Base-by-base conservation (phyloP, 2,329 filamentous ascomycete species). In the Penicillium sp. region DNA sequence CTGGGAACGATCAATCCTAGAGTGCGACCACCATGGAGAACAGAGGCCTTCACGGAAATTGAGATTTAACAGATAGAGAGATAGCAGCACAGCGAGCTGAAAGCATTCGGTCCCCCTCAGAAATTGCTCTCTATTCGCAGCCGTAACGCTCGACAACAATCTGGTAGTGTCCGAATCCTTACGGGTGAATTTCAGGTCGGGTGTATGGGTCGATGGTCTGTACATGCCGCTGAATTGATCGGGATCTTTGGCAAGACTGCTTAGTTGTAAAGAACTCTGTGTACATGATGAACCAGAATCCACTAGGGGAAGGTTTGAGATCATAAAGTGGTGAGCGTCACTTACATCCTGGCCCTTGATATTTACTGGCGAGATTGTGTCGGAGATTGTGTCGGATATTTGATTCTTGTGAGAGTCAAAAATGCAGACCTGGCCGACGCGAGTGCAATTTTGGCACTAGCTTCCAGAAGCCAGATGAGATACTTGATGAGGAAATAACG, bases 1-100 rank as follows among this genome's bases (percentile, higher is more conserved):
- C 47, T 71, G 21, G 68, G 70, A 48, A 69, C 37, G n/a, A 70
- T 69, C 10, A 59, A 68, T 37, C 63, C 61, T 47, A 50, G 23
- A 1, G 62, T 60, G 19, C 50, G 60, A 26, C 45, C 58, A 53
- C 67, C 62, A 16, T 71, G 63, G 67, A 57, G 59, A 35, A 19
- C 31, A 3, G 47, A 62, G n/a, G 27, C 55, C 21, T 71, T 68
- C 55, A 23, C 50, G 19, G 53, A 67, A 50, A 67, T 70, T 29
- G 57, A 66, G 23, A 64, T 72, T 29, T 54, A 61, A 46, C 52
- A 25, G 63, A 70, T 50, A 51, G 61, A 49, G 63, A 68, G 29
- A 53, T 35, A 45, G 67, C 63, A 23, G 57, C 26, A 29, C 60
- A 67, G 19, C 43, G 50, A 14, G 62, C 62, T 2, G 51, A 62